These are phyloP conservation scores for Capniomyces stellatus DNA, from an alignment of 371 early-diverging fungal genomes.

Conservation along the genomic window DNA sequence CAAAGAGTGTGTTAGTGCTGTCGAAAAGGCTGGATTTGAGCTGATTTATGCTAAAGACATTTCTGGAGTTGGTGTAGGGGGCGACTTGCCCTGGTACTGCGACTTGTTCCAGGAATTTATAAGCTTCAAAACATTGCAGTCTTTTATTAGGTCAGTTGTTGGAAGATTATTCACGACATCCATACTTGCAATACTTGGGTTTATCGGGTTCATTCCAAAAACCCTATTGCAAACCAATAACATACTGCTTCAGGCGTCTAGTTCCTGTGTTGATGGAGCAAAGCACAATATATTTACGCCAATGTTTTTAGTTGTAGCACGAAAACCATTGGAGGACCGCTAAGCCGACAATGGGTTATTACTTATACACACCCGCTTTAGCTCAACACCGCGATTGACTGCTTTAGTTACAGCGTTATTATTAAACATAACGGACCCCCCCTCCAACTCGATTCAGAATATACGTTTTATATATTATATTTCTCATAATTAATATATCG, in stretches of 20 bases:
- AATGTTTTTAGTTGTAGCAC: conserved; percentile 81
- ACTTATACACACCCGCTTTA: too few relatives aligned
- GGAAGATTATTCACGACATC: conserved; percentile 44
- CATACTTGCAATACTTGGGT: conserved; percentile 48
- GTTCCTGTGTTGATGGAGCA: conserved; percentile 59
- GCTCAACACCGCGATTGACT: too few relatives aligned
- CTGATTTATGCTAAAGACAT: conserved; percentile 47
- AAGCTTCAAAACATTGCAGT: conserved; percentile 34
- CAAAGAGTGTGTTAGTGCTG: conserved; percentile 44
- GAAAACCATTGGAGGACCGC: conserved; percentile 39
- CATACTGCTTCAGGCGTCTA: conserved; percentile 60
- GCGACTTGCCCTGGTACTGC: conserved; percentile 59
- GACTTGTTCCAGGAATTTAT: conserved; percentile 48
- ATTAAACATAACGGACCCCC: too few relatives aligned
- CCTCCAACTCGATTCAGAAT: too few relatives aligned
- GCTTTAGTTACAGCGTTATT: too few relatives aligned
- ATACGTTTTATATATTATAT: too few relatives aligned
- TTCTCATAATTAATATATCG: too few relatives aligned
- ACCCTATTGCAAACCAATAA: conserved; percentile 65
- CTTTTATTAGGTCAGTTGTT: conserved; percentile 31
- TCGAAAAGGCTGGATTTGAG: conserved; percentile 72
- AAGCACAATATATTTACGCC: conserved; percentile 67
- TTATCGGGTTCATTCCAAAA: conserved; percentile 56
- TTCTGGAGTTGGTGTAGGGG: conserved; percentile 33
- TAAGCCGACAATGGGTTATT: too few relatives aligned